Evolutionary conservation across 2,329 filamentous ascomycete species (phyloP).

Genomic region (Monilinia vaccinii-corymbosi): DNA sequence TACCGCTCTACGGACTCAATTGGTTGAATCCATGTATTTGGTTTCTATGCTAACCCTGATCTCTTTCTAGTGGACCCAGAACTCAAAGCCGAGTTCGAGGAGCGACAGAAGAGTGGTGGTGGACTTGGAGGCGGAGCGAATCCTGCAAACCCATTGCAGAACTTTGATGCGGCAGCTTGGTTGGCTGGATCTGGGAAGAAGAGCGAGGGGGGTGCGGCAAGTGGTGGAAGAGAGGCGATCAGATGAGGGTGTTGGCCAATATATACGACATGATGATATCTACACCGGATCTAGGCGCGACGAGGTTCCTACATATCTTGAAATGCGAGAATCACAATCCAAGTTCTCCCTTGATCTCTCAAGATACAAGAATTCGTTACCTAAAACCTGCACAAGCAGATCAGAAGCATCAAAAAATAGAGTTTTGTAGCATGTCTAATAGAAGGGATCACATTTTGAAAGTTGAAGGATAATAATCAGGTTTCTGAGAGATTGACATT

Average conservation of each 20-base stretch:
- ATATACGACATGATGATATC: not conserved
- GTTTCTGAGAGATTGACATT: too few relatives aligned
- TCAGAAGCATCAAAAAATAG: too few relatives aligned
- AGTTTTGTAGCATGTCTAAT: not conserved
- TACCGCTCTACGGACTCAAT: not conserved
- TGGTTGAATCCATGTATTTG: not conserved
- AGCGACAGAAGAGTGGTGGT: slow-evolving; percentile 60
- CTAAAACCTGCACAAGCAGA: too few relatives aligned
- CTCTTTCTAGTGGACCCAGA: slow-evolving; percentile 82
- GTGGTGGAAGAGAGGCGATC: slow-evolving; percentile 19
- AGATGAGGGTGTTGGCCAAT: slow-evolving; percentile 12
- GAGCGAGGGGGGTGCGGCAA: slow-evolving; percentile 10
- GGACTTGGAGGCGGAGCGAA: slow-evolving; percentile 36
- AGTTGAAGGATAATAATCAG: too few relatives aligned
- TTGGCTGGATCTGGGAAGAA: slow-evolving; percentile 45
- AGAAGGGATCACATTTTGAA: too few relatives aligned
- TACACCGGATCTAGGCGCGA: not conserved
- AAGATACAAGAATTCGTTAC: too few relatives aligned
- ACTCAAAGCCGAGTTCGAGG: slow-evolving; percentile 84
- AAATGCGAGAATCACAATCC: not conserved
- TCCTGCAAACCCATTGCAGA: slow-evolving; percentile 42
- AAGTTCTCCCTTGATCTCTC: not conserved
- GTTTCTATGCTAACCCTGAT: slow-evolving; percentile 7
- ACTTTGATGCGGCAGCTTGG: slow-evolving; percentile 60
- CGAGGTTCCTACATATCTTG: not conserved